phyloP scores from a whole-genome alignment of 176 grass and related monocot genomes.

The Coix lacrymajobi region DNA sequence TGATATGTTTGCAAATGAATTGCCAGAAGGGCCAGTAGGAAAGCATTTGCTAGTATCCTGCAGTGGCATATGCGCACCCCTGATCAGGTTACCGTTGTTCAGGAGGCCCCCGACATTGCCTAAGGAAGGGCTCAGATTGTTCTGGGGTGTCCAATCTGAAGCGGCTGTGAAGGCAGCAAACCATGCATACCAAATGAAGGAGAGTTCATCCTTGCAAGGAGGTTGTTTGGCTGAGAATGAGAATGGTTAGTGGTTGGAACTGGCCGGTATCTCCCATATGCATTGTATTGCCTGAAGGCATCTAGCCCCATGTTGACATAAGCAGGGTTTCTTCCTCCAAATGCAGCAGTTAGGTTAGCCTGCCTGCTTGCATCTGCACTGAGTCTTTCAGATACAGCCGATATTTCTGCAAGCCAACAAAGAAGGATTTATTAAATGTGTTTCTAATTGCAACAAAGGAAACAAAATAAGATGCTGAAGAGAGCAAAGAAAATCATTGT shows the following conservation, averaged over 20 bases:
- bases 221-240: slow-evolving; percentile 44
- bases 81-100: slow-evolving; percentile 39
- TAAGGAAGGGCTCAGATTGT: slow-evolving; percentile 35
- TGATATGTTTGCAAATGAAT: slow-evolving; percentile 41
- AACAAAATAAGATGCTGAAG: not conserved
- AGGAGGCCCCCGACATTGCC: slow-evolving; percentile 31
- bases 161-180: slow-evolving; percentile 42
- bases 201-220: slow-evolving; percentile 53
- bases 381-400: slow-evolving; percentile 82
- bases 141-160: slow-evolving; percentile 37
- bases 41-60: slow-evolving; percentile 34
- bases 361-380: slow-evolving; percentile 53
- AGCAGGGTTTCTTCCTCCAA: slow-evolving; percentile 51
- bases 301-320: slow-evolving; percentile 56
- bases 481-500: not conserved
- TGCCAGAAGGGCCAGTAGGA: slow-evolving; percentile 32
- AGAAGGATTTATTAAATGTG: slow-evolving; percentile 10
- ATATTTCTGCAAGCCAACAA: slow-evolving; percentile 63
- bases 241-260: slow-evolving; percentile 27
- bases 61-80: slow-evolving; percentile 32
- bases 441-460: not conserved
- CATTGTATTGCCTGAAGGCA: slow-evolving; percentile 63
- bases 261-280: slow-evolving; percentile 53
- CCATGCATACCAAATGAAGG: slow-evolving; percentile 50
- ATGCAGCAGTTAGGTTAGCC: slow-evolving; percentile 47